Base-by-base conservation (phyloP, 1,284 basidiomycete species). In the Cutaneotrichosporon curvatum region DNA sequence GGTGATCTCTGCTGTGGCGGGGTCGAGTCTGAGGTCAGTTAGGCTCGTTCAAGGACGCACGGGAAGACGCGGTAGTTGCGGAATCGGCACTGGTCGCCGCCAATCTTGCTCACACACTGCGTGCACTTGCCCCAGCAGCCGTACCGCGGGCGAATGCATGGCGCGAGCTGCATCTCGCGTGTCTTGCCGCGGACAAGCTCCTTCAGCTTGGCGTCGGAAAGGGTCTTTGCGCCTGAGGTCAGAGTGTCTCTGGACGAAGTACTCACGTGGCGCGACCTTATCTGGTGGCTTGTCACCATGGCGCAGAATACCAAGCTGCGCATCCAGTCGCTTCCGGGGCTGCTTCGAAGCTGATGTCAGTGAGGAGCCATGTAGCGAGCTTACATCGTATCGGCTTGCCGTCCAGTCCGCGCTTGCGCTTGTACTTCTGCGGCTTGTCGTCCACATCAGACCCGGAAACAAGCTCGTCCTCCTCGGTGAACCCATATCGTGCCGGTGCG, bases 1-100 rank as follows among this genome's bases (percentile, higher is more conserved):
- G 10, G 45, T 52, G 43, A 69, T 67, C 2, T 66, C 53, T 9
- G 52, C 55, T 3, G 65, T 68, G 11, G 55, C 49, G 0, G 65
- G 63, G 41, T 68, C 55, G 32, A 71, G 58, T 4, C 67, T 18
- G 14, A 20, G 11, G 18, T 46, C 16, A 35, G 50, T 34, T 12
- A 18, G 7, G 12, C 30, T 7, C 12, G 25, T 12, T 28, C 8
- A 9, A 15, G 8, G 11, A 55, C 69, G 57, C 44, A 71, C 68
- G 57, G 55, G 45, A 72, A 70, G 2, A 56, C 43, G 19, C 70
- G 48, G 42, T 62, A 68, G 15, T 62, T 58, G 25, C 61, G 47
- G 41, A 70, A 72, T 15, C 70, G 58, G 51, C 70, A 72, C 20
- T 53, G 56, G 50, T 71, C 69, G 16, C 67, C 65, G 1, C 59